phyloP scores from a whole-genome alignment of 352 stramenopile species.

The Aphanomyces euteiches region DNA sequence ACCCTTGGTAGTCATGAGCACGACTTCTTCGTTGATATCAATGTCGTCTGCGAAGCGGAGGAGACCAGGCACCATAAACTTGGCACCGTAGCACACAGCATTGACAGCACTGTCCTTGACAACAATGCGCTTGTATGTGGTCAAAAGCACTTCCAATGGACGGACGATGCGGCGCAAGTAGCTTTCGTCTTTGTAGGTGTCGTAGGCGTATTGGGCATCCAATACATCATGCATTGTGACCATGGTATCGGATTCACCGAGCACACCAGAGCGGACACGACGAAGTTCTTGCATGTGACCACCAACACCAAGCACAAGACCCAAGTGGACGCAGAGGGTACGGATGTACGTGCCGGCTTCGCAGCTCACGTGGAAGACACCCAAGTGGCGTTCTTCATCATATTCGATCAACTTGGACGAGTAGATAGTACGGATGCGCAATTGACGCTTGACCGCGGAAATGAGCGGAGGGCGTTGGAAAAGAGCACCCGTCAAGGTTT shows the following conservation, averaged over 20 bases:
- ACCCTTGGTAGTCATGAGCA: constrained; percentile 99
- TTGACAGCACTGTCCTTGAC: constrained; percentile 99
- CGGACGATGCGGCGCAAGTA: constrained; percentile 98
- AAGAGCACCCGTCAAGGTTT: constrained; percentile 98
- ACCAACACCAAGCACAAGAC: constrained; percentile 95
- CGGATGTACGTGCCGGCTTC: constrained; percentile 99
- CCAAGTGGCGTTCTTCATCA: constrained; percentile 96
- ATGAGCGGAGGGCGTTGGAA: constrained; percentile 99
- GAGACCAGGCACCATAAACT: constrained; percentile 99
- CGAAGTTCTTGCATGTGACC: constrained; percentile 99
- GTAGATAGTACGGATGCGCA: constrained; percentile 99
- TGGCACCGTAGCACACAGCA: constrained; percentile 99
- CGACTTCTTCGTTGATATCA: constrained; percentile 98
- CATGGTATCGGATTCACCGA: constrained; percentile 95
- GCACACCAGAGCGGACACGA: constrained; percentile 94
- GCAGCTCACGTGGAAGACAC: constrained; percentile 96
- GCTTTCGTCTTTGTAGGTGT: constrained; percentile 99
- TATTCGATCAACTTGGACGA: constrained; percentile 99
- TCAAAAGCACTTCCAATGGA: constrained; percentile 97
- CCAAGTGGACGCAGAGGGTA: constrained; percentile 99
- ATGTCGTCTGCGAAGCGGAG: constrained; percentile 99
- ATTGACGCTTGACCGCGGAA: constrained; percentile 98
- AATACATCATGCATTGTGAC: constrained; percentile 99
- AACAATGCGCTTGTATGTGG: constrained; percentile 99
- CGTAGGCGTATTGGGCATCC: constrained; percentile 98